Evolutionary conservation across 2,329 filamentous ascomycete genomes (phyloP), one percentile per base, ranked within the genome.

Genomic region (Aspergillus proliferans): DNA sequence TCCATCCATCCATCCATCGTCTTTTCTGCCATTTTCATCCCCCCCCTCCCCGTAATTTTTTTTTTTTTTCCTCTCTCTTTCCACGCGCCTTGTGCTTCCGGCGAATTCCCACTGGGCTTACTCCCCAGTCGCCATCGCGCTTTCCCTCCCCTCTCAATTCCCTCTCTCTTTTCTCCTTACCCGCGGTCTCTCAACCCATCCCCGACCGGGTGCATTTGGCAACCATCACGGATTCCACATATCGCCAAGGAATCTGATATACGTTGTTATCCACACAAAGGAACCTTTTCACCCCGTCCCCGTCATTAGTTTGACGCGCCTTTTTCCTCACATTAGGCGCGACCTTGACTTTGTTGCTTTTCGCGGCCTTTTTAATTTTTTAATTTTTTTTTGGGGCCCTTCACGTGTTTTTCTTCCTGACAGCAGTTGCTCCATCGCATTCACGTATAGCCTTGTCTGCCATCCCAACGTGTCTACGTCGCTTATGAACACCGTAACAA

Each of bases 401-500:
- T 40, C 38, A 40, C 18, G 38, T 40, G 38, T 40, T 40, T 39
- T 22, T 40, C 10, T 36, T 36, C 3, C 9, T 36, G 34, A n/a
- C n/a, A 21, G 26, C 15, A 21, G n/a, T 19, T 15, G 19, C 15
- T 40, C 10, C 10, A 9, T 21, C 10, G 38, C 38, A 12, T 21
- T 40, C 18, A 19, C 38, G 8, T 40, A 19, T 19, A 5, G 15
- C 18, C 26, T 30, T 10, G 10, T 30, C 26, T 30, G 10, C 19
- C 18, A 10, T 38, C 43, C 46, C 51, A 53, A 49, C 50, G 52
- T 58, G 44, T 47, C 33, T 49, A 48, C 46, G 47, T 47, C 45
- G 61, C 59, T 52, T 61, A 66, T 68, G 66, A 63, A 61, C 59
- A 63, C 50, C 61, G 48, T 39, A 55, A 54, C 42, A 28, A 58